A percentile compares a stretch with the other conserved stretches of the same genome.
Evolutionary conservation across 2,329 filamentous ascomycete genomes (phyloP).

Genomic region (Trichoderma lentiforme): DNA sequence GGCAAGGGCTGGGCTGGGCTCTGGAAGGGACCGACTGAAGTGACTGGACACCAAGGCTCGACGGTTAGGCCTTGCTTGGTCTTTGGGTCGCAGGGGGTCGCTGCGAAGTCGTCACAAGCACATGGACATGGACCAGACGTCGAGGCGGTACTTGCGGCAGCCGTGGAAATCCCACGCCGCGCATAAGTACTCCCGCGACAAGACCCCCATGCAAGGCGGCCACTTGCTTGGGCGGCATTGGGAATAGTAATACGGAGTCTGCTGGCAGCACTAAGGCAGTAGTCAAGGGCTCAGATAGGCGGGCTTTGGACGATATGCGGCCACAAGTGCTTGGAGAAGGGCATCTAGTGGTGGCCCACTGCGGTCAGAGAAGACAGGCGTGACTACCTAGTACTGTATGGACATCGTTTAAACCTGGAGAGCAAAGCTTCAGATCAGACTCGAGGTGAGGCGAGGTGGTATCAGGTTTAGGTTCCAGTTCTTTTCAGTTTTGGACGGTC

Average conservation of each 20-base stretch:
- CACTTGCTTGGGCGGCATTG: slow-evolving; percentile 10
- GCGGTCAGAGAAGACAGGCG: not conserved
- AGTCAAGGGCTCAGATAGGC: slow-evolving; percentile 13
- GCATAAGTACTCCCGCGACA: not conserved
- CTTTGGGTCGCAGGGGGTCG: slow-evolving; percentile 6
- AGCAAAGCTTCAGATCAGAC: not conserved
- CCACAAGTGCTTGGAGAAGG: not conserved
- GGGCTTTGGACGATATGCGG: slow-evolving; percentile 1
- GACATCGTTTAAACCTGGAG: not conserved
- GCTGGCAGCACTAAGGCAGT: slow-evolving; percentile 10
- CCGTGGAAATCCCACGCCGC: not conserved
- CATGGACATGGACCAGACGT: not conserved
- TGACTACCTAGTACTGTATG: not conserved
- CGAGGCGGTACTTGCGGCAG: not conserved
- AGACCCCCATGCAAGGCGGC: not conserved
- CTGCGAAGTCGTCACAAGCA: not conserved
- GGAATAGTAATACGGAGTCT: slow-evolving; percentile 9
- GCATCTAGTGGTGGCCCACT: not conserved
- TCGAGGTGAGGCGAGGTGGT: not conserved
- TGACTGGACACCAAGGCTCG: not conserved
- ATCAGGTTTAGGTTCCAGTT: not conserved
- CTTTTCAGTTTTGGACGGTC: not conserved
- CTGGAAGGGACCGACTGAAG: not conserved
- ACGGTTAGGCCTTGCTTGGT: not conserved
- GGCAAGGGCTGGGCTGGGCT: slow-evolving; percentile 7